Conservation (phyloP, 768 basidiomycete genomes). For the Baorangia bicolor region DNA sequence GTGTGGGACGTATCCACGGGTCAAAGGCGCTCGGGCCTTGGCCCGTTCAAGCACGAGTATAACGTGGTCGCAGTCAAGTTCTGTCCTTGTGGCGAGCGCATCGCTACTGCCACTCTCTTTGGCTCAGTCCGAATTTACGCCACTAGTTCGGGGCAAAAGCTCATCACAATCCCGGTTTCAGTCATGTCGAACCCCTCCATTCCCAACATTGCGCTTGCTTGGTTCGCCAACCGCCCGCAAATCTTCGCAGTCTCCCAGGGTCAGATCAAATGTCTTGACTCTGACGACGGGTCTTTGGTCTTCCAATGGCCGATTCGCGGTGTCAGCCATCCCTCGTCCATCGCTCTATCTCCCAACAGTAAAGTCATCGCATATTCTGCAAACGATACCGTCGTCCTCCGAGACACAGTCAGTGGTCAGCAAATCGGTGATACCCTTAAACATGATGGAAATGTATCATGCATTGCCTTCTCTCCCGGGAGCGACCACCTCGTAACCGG, state of each 20-base stretch:
- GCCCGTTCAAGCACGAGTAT: constrained; percentile 15
- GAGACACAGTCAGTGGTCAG: constrained; percentile 7
- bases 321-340: constrained; percentile 6
- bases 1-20: constrained; percentile 19
- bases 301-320: constrained; percentile 16
- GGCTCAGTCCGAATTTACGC: constrained; percentile 18
- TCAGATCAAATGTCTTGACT: constrained; percentile 16
- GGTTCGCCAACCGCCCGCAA: constrained; percentile 10
- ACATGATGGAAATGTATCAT: constrained; percentile 8
- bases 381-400: constrained; percentile 7
- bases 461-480: constrained; percentile 11
- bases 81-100: constrained; percentile 17
- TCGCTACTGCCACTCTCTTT: constrained; percentile 21
- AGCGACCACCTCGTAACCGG: constrained; percentile 4
- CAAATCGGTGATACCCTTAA: constrained; percentile 11
- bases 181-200: constrained; percentile 3
- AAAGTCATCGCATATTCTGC: constrained; percentile 17
- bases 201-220: constrained; percentile 7
- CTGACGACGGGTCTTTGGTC: constrained; percentile 12
- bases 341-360: constrained; percentile 10
- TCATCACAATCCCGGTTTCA: constrained; percentile 15
- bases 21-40: background rate
- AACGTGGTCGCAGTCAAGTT: constrained; percentile 19
- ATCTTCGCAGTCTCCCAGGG: constrained; percentile 18
- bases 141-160: constrained; percentile 7